These are phyloP conservation scores for Pythium aquatile DNA, from an alignment of 352 stramenopile genomes.

Conservation along the genomic window DNA sequence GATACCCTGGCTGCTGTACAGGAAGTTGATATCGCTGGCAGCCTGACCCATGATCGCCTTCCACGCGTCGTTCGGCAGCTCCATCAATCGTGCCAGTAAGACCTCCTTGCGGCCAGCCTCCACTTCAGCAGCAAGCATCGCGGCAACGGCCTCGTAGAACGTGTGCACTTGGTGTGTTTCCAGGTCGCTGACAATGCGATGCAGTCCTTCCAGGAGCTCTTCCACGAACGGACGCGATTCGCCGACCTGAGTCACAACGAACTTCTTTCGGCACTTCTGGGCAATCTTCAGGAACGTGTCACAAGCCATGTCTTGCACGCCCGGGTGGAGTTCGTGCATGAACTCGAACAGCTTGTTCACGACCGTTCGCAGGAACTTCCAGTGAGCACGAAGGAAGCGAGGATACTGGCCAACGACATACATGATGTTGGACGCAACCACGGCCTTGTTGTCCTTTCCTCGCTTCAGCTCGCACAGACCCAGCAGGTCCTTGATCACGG, in stretches of 20 bases:
- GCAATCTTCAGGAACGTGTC: constrained; percentile 99
- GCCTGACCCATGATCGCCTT: constrained; percentile 84
- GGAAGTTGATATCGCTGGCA: constrained; percentile 67
- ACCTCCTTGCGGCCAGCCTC: constrained; percentile 85
- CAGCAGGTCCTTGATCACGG: constrained; percentile 99
- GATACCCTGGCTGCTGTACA: constrained; percentile 77
- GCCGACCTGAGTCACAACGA: constrained; percentile 95
- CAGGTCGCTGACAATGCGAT: constrained; percentile 96
- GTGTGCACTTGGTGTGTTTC: constrained; percentile 99
- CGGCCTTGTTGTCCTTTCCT: constrained; percentile 99
- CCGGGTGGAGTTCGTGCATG: constrained; percentile 99
- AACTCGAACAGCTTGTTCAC: constrained; percentile 99
- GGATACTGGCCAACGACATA: constrained; percentile 99
- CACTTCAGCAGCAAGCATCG: constrained; percentile 78
- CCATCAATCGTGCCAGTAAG: constrained; percentile 94
- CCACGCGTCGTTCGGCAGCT: constrained; percentile 92
- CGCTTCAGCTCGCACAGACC: constrained; percentile 98
- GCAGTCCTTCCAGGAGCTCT: constrained; percentile 94
- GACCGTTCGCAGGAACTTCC: constrained; percentile 99
- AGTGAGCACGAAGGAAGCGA: constrained; percentile 98
- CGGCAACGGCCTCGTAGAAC: constrained; percentile 98
- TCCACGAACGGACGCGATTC: constrained; percentile 96
- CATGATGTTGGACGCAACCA: constrained; percentile 99
- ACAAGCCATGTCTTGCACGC: constrained; percentile 99
- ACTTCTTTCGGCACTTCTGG: constrained; percentile 97